These are phyloP conservation scores for Cercospora brassicicola DNA, from an alignment of 2,329 filamentous ascomycete genomes.

Conservation along the genomic window DNA sequence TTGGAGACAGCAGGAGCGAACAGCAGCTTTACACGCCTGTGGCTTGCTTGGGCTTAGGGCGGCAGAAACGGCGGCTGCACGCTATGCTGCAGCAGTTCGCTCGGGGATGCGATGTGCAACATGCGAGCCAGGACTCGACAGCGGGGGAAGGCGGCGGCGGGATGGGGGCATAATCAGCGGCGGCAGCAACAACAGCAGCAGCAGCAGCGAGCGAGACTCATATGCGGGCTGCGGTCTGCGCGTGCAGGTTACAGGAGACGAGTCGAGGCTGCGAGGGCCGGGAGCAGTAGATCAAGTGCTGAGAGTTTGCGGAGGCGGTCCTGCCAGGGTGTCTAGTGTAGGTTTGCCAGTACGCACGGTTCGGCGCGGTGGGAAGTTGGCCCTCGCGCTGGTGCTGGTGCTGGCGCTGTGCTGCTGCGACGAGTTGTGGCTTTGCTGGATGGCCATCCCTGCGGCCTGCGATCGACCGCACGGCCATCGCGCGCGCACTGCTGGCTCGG, in stretches of 20 bases:
- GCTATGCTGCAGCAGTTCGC: slow-evolving; percentile 9
- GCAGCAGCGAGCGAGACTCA: slow-evolving; percentile 5
- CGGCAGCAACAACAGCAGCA: background rate
- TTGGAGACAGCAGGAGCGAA: slow-evolving; percentile 10
- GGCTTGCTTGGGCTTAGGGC: slow-evolving; percentile 31
- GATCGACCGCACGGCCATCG: slow-evolving; percentile 1
- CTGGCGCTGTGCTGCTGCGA: background rate
- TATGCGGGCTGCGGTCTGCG: slow-evolving; percentile 14
- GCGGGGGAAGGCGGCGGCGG: background rate
- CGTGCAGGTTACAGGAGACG: slow-evolving; percentile 19
- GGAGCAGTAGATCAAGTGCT: slow-evolving; percentile 6
- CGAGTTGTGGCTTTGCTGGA: slow-evolving; percentile 10
- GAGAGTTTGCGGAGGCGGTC: slow-evolving; percentile 20
- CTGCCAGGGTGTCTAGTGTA: slow-evolving; percentile 13
- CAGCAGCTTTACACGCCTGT: slow-evolving; percentile 28
- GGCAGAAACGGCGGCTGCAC: slow-evolving; percentile 25
- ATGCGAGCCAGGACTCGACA: slow-evolving; percentile 14
- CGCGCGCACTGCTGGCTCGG: background rate
- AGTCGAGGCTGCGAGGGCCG: slow-evolving; percentile 15
- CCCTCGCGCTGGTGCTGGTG: slow-evolving; percentile 6
- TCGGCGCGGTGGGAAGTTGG: slow-evolving; percentile 13
- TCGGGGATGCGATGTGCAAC: slow-evolving; percentile 3
- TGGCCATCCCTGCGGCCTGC: slow-evolving; percentile 18
- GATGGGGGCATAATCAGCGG: background rate
- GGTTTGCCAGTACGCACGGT: slow-evolving; percentile 17